Evolutionary conservation across 305 asterid genomes (phyloP).

Genomic region (Rubia balearica): DNA sequence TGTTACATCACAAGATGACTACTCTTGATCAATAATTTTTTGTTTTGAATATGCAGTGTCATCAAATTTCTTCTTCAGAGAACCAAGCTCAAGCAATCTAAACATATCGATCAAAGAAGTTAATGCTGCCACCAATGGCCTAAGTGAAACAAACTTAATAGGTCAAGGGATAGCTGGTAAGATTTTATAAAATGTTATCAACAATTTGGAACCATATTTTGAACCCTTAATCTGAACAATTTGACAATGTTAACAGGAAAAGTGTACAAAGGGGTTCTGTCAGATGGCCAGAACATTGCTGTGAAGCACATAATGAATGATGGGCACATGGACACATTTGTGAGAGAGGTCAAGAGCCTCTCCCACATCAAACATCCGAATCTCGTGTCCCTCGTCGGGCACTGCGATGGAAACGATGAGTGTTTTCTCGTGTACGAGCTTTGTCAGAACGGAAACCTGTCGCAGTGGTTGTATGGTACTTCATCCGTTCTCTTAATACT

Average conservation of each 20-base stretch:
- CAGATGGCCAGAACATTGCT: constrained; percentile 46
- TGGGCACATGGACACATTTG: constrained; percentile 75
- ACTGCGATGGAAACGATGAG: constrained; percentile 69
- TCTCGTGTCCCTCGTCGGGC: constrained; percentile 56
- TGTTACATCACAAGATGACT: background rate
- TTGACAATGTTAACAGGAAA: constrained; percentile 39
- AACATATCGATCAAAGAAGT: constrained; percentile 45
- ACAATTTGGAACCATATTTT: background rate
- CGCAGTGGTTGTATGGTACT: constrained; percentile 73
- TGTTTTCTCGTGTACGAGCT: constrained; percentile 76
- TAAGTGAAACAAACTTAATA: constrained; percentile 54
- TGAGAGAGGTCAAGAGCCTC: constrained; percentile 69
- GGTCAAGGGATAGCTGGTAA: constrained; percentile 83
- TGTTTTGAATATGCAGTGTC: constrained; percentile 24
- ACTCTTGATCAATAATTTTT: background rate
- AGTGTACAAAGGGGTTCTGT: constrained; percentile 58
- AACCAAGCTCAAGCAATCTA: constrained; percentile 31
- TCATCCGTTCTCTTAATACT: background rate
- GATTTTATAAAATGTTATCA: background rate
- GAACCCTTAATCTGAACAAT: constrained; percentile 11
- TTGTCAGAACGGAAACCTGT: constrained; percentile 72
- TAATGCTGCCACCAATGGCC: constrained; percentile 49
- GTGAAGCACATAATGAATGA: constrained; percentile 73
- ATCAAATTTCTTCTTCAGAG: constrained; percentile 23
- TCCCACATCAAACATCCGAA: constrained; percentile 76